Evolutionary conservation across 805 yeast species (phyloP).

Genomic region (Hanseniaspora mollemarum): DNA sequence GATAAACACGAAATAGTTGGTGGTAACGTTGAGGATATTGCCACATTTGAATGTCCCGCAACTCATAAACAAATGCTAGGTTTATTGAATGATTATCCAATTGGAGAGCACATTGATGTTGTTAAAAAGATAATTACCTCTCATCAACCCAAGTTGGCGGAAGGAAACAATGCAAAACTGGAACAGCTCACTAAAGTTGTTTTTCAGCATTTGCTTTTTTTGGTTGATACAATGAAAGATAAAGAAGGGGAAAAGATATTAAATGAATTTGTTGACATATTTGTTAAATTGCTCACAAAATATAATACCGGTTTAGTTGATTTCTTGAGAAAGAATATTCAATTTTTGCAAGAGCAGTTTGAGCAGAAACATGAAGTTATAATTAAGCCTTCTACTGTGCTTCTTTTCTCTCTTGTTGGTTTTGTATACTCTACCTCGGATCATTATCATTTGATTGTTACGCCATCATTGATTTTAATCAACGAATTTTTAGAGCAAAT

Average conservation of each 20-base stretch:
- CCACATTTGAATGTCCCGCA: slow-evolving; percentile 38
- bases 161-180: slow-evolving; percentile 68
- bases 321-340: slow-evolving; percentile 47
- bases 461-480: slow-evolving; percentile 67
- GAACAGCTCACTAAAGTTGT: slow-evolving; percentile 52
- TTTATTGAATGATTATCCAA: slow-evolving; percentile 29
- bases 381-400: slow-evolving; percentile 40
- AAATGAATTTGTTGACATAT: slow-evolving; percentile 36
- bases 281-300: slow-evolving; percentile 48
- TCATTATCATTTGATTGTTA: slow-evolving; percentile 81
- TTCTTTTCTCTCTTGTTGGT: slow-evolving; percentile 63
- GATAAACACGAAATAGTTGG: slow-evolving; percentile 25
- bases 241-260: slow-evolving; percentile 28
- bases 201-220: slow-evolving; percentile 47
- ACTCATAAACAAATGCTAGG: slow-evolving; percentile 35
- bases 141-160: slow-evolving; percentile 66
- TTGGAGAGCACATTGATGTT: slow-evolving; percentile 36
- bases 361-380: slow-evolving; percentile 31
- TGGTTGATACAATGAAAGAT: slow-evolving; percentile 33
- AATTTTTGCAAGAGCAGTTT: slow-evolving; percentile 45
- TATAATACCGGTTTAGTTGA: slow-evolving; percentile 55
- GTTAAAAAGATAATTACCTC: slow-evolving; percentile 46
- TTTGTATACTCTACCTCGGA: slow-evolving; percentile 84
- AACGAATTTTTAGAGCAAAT: slow-evolving; percentile 55
- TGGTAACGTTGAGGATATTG: slow-evolving; percentile 17